phyloP scores from a whole-genome alignment of 768 basidiomycete genomes.

The Kwoniella dendrophila region DNA sequence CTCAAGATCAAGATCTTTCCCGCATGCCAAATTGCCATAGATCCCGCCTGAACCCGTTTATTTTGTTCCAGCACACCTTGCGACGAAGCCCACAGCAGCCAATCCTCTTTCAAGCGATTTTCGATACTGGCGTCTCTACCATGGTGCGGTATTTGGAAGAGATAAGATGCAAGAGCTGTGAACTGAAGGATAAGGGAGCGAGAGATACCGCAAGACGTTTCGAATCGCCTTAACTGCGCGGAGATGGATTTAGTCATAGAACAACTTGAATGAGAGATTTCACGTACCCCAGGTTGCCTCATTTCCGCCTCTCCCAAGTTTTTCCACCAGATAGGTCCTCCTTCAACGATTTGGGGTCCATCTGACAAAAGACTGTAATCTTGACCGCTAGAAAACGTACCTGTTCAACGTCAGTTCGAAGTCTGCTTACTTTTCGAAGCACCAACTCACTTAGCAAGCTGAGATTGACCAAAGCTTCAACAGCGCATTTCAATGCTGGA shows the following conservation, averaged over 20 bases:
- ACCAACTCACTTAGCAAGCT: background rate
- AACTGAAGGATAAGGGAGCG: background rate
- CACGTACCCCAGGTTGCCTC: background rate
- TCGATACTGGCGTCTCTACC: background rate
- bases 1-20: conserved; percentile 21
- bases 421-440: no score
- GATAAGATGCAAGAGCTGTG: background rate
- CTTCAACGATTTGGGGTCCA: background rate
- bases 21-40: conserved; percentile 34
- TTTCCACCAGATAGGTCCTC: background rate
- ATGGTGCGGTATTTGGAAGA: background rate
- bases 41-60: conserved; percentile 5
- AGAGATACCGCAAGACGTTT: background rate
- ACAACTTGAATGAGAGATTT: no score
- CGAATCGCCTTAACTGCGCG: background rate
- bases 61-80: background rate
- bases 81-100: background rate
- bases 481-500: conserved; percentile 7
- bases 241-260: background rate
- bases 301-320: conserved; percentile 1
- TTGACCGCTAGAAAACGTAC: background rate
- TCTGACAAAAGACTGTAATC: background rate
- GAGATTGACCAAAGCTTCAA: conserved; percentile 2
- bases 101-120: conserved; percentile 9
- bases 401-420: background rate